phyloP scores from a whole-genome alignment of 352 stramenopile genomes.

The Phytophthora cactorum region DNA sequence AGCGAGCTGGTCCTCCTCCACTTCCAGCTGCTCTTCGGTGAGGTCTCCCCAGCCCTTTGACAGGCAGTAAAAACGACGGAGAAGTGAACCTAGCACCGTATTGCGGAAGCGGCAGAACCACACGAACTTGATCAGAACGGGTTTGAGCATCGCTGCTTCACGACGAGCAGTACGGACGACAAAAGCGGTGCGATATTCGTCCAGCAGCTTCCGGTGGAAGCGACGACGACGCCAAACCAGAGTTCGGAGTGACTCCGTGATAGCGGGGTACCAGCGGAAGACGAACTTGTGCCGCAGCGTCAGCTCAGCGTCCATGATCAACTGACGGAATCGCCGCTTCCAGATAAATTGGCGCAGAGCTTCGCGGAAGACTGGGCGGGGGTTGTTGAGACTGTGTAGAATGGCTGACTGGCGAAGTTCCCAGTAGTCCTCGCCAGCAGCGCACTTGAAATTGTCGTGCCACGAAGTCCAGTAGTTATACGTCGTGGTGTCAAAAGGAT shows the following conservation, averaged over 20 bases:
- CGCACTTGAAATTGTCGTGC: constrained; percentile 6
- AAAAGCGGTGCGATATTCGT: constrained; percentile 17
- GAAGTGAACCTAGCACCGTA: constrained; percentile 9
- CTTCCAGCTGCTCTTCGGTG: constrained; percentile 14
- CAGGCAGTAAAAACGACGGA: constrained; percentile 20
- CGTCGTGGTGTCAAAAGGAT: constrained; percentile 37
- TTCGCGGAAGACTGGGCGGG: constrained; percentile 7
- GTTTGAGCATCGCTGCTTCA: constrained; percentile 6
- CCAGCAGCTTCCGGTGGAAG: constrained; percentile 23
- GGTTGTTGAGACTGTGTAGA: constrained; percentile 14
- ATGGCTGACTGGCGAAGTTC: constrained; percentile 3
- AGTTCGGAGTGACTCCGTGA: constrained; percentile 22
- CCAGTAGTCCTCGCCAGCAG: constrained; percentile 5
- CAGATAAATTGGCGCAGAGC: constrained; percentile 25
- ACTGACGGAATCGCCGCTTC: constrained; percentile 18
- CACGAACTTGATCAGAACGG: constrained; percentile 19
- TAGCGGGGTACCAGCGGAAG: constrained; percentile 6
- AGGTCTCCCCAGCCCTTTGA: constrained; percentile 15
- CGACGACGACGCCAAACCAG: constrained; percentile 26
- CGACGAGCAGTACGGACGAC: background rate
- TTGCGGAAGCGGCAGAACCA: constrained; percentile 23
- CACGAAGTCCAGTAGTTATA: constrained; percentile 28
- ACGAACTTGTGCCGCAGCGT: constrained; percentile 19
- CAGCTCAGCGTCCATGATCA: constrained; percentile 6
- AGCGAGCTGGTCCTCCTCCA: constrained; percentile 1